Conservation (phyloP, 2,329 filamentous ascomycete species). For the Aspergillus texensis region DNA sequence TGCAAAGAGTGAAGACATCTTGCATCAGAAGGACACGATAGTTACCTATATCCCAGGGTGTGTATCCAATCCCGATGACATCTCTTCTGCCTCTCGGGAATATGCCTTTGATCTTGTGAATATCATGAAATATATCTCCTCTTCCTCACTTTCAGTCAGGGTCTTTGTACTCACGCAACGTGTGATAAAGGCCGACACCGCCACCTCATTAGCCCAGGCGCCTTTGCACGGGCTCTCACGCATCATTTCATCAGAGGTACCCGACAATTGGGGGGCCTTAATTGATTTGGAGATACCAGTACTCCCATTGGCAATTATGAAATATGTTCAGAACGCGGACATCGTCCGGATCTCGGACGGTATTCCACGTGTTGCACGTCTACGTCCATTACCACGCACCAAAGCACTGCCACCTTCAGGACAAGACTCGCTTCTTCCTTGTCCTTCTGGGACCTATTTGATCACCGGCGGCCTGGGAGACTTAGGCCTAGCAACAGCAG, state of each 20-base stretch:
- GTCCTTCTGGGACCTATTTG: slow-evolving; percentile 42
- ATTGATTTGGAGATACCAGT: slow-evolving; percentile 37
- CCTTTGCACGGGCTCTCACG: slow-evolving; percentile 41
- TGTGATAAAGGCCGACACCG: slow-evolving; percentile 26
- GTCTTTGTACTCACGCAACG: slow-evolving; percentile 29
- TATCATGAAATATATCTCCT: not conserved
- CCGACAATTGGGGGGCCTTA: slow-evolving; percentile 41
- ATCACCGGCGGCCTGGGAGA: slow-evolving; percentile 48
- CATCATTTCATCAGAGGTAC: slow-evolving; percentile 43
- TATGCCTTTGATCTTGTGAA: not conserved
- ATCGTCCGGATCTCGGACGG: slow-evolving; percentile 45
- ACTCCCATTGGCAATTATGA: slow-evolving; percentile 41
- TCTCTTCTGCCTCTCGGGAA: not conserved
- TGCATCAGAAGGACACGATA: not conserved
- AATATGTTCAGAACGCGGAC: slow-evolving; percentile 42
- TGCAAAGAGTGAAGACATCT: not conserved
- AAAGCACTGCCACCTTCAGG: not conserved
- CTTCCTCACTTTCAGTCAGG: not conserved
- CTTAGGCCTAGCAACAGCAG: slow-evolving; percentile 42
- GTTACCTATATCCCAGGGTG: not conserved
- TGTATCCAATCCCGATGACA: not conserved
- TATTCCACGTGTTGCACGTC: slow-evolving; percentile 35
- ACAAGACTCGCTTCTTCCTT: slow-evolving; percentile 5
- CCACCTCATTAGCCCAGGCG: slow-evolving; percentile 38
- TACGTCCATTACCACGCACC: slow-evolving; percentile 24